Evolutionary conservation across 148 eudicot species (phyloP).

Genomic region (Fagopyrum tataricum): DNA sequence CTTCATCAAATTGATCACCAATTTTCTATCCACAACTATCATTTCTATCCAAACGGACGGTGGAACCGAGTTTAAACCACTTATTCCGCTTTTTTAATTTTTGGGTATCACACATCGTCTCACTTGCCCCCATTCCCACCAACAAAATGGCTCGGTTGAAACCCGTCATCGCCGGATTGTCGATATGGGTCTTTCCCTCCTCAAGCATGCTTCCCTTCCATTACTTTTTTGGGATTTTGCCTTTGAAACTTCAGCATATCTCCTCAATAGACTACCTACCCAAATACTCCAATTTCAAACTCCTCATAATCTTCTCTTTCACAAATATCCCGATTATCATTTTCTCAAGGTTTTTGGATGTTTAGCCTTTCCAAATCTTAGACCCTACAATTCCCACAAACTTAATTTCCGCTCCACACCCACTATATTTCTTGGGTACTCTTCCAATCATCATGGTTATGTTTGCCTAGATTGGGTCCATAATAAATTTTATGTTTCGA

Average conservation of each 20-base stretch:
- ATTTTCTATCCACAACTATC: not conserved
- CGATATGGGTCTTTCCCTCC: not conserved
- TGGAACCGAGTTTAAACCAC: not conserved
- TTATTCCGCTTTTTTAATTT: not conserved
- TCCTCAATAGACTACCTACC: not conserved
- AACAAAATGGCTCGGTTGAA: not conserved
- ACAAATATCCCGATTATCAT: not conserved
- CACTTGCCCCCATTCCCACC: conserved; percentile 1
- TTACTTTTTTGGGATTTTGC: conserved; percentile 2
- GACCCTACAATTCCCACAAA: not conserved
- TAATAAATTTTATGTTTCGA: not conserved
- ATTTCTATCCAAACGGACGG: not conserved
- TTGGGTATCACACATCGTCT: not conserved
- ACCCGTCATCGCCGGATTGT: not conserved
- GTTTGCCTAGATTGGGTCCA: not conserved
- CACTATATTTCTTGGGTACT: not conserved
- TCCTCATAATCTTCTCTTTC: not conserved
- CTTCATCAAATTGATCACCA: not conserved
- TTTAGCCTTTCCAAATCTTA: not conserved
- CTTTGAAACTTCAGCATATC: not conserved
- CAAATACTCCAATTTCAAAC: not conserved
- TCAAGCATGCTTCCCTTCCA: not conserved
- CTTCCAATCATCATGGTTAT: not conserved
- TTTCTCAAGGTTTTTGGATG: not conserved
- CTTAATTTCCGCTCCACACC: not conserved